These are phyloP conservation scores for Vitis hybrid DNA, from an alignment of 177 flowering plant species.

Conservation along the genomic window DNA sequence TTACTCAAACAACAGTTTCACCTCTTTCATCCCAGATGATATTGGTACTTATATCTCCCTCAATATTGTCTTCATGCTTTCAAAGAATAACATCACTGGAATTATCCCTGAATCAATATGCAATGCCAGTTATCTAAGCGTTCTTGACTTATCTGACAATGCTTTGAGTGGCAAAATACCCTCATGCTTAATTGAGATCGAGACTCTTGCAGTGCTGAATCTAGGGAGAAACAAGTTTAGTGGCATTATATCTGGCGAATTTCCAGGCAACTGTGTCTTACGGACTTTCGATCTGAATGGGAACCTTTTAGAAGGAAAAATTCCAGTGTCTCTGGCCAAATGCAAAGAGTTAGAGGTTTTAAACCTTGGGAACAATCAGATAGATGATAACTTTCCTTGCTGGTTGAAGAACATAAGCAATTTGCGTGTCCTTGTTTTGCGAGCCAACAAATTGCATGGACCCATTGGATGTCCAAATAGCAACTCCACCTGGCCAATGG, in stretches of 20 bases:
- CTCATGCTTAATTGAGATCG: constrained; percentile 31
- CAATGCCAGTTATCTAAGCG: constrained; percentile 30
- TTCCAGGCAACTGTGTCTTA: constrained; percentile 22
- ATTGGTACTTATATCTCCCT: constrained; percentile 16
- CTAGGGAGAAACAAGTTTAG: constrained; percentile 30
- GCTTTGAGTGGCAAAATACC: constrained; percentile 38
- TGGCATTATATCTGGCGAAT: constrained; percentile 23
- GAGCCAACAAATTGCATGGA: constrained; percentile 6
- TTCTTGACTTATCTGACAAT: constrained; percentile 64
- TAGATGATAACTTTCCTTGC: constrained; percentile 2
- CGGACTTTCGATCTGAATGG: constrained; percentile 25
- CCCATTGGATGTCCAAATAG: not conserved
- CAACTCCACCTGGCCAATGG: not conserved
- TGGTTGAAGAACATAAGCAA: not conserved
- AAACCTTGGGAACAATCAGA: not conserved
- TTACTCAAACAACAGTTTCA: constrained; percentile 55
- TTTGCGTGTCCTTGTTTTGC: constrained; percentile 15
- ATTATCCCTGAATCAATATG: constrained; percentile 50
- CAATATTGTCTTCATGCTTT: constrained; percentile 37
- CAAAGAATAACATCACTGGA: constrained; percentile 40
- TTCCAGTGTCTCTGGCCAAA: constrained; percentile 17
- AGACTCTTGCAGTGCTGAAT: constrained; percentile 35
- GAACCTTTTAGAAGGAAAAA: constrained; percentile 24
- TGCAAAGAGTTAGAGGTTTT: constrained; percentile 22
- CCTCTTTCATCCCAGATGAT: constrained; percentile 31